Conservation (phyloP, 768 basidiomycete species). For the Panellus pusillus region DNA sequence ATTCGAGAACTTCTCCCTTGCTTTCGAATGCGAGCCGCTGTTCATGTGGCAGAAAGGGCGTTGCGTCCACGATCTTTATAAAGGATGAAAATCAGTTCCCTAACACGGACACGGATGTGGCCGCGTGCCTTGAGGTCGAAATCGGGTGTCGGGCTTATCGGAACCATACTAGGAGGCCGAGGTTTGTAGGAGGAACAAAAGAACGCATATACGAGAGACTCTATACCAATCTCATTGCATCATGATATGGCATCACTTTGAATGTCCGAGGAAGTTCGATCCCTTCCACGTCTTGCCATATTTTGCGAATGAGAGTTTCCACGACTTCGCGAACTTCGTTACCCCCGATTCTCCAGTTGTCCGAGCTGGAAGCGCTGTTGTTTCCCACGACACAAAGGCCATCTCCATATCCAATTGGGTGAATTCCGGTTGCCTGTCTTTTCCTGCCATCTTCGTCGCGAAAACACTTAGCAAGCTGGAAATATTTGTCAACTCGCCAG, state of each 20-base stretch:
- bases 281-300: conserved; percentile 75
- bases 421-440: conserved; percentile 95
- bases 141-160: conserved; percentile 93
- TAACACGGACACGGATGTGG: background rate
- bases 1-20: conserved; percentile 41
- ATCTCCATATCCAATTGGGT: conserved; percentile 97
- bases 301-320: conserved; percentile 68
- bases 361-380: conserved; percentile 21
- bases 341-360: conserved; percentile 84
- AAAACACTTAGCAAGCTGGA: conserved; percentile 92
- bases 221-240: conserved; percentile 84
- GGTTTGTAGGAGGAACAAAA: conserved; percentile 5
- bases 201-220: conserved; percentile 23
- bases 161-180: conserved; percentile 70
- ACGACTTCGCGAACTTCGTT: conserved; percentile 76
- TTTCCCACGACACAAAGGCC: conserved; percentile 87
- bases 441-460: conserved; percentile 93
- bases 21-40: conserved; percentile 29
- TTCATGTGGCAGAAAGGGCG: conserved; percentile 35
- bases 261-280: conserved; percentile 63
- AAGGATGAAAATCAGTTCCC: conserved; percentile 10
- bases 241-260: conserved; percentile 81
- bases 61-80: conserved; percentile 46
- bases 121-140: conserved; percentile 73
- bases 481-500: conserved; percentile 89